Evolutionary conservation across 192 early-diverging fungal species (phyloP), one percentile per base, ranked within the genome.

Genomic region (Obelidium mucronatum): DNA sequence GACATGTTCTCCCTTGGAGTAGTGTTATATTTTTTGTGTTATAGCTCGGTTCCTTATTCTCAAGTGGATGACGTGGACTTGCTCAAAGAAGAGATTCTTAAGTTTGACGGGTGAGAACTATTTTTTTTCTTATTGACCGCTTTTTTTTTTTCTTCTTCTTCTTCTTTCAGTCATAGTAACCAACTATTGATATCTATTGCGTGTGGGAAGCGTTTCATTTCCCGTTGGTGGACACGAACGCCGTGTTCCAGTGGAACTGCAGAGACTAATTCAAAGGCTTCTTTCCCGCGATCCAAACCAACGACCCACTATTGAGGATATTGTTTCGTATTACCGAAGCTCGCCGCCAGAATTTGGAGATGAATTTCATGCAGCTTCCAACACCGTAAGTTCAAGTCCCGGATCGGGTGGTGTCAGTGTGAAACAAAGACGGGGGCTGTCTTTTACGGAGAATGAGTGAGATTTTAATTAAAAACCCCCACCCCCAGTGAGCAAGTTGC

Each of bases 1-100:
- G 97, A 99, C 71, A 90, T 99, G 90, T 99, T 95, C 94, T 94
- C 93, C 0, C 82, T 99, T 55, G 97, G 97, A 0, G 94, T 99
- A 83, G 87, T 99, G 1, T 85, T 98, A 2, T 96, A 96, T 75
- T 97, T 94, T 64, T 83, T 97, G 60, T 97, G 96, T 79, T 98
- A 93, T 67, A 90, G 92, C 6, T 73, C 76, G 5, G 81, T 99
- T 39, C 97, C 97, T 1, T 99, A 92, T 71, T 58, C 80, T 28
- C 90, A 95, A 56, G 87, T 94, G 40, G 94, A 98, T 37, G 95
- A 99, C 73, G 92, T 99, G 28, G 97, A 99, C 79, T 62, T 88
- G 37, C 79, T 99, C 36, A 86, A 87, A 37, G 77, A 83, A 33
- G 96, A 97, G 78, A 96, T 99, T 53, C 71, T 96, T 40, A 79